Evolutionary conservation across 768 basidiomycete genomes (phyloP).

Genomic region (Naganishia randhawae): DNA sequence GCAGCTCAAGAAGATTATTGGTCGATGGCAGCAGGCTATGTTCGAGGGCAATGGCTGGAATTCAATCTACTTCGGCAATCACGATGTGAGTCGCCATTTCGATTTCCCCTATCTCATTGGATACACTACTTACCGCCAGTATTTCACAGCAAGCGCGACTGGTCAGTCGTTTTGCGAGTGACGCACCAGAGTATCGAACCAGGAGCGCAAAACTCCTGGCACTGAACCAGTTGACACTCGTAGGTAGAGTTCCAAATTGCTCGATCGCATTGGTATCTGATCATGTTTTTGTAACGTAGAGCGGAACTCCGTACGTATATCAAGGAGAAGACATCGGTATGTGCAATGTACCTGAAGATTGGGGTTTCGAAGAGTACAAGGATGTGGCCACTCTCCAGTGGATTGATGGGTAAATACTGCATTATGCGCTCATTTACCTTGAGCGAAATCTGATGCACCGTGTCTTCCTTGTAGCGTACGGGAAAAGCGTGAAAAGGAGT

Average conservation of each 20-base stretch:
- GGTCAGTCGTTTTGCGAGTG: slow-evolving; percentile 66
- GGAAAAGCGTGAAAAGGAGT: slow-evolving; percentile 31
- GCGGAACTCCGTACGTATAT: slow-evolving; percentile 49
- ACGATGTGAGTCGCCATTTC: not conserved
- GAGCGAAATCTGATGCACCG: not conserved
- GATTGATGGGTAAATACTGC: slow-evolving; percentile 22
- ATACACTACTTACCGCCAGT: not conserved
- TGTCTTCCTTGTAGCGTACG: slow-evolving; percentile 13
- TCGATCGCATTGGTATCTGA: not conserved
- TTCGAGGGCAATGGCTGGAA: slow-evolving; percentile 66
- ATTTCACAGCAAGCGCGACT: slow-evolving; percentile 50
- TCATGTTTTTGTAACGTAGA: not conserved
- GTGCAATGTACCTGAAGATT: slow-evolving; percentile 53
- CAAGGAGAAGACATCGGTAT: slow-evolving; percentile 70
- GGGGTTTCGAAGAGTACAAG: slow-evolving; percentile 71
- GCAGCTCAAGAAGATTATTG: slow-evolving; percentile 56
- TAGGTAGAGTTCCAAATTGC: not conserved
- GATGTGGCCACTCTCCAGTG: slow-evolving; percentile 58
- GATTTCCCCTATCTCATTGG: not conserved
- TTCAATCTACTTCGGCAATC: slow-evolving; percentile 48
- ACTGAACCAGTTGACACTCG: slow-evolving; percentile 58
- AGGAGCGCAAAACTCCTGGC: slow-evolving; percentile 65
- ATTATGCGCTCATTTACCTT: not conserved
- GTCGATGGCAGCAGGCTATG: slow-evolving; percentile 61
- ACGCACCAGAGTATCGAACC: slow-evolving; percentile 59